Evolutionary conservation across 2,329 filamentous ascomycete species (phyloP), one percentile per base, ranked within the genome.

Genomic region (Uncinocarpus reesii): DNA sequence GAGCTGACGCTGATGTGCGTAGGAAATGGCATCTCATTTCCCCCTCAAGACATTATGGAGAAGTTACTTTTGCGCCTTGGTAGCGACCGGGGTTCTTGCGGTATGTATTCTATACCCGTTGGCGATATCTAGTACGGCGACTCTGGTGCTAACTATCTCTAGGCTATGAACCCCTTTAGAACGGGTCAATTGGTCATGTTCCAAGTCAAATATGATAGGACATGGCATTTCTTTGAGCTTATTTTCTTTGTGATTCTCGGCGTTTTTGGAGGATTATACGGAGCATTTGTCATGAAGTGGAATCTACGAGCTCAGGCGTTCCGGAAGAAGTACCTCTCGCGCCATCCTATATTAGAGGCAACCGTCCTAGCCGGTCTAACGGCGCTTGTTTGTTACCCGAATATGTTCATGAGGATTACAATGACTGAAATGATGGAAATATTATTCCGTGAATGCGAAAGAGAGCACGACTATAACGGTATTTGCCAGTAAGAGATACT

Each of bases 371-470:
- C 92, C 1, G 78, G 81, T 0, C 76, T 80, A 6, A 98, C 92
- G 3, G 92, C 89, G 7, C 74, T 96, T 20, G 75, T 98, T n/a
- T 95, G 90, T 66, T 98, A 94, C 60, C 92, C 90, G 0, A 98
- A 98, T 58, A 88, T 85, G 64, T 96, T 98, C 56, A 64, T 98
- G 49, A 77, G 86, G 48, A 95, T 96, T 58, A 93, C 98, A 67
- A 96, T 98, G 92, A 95, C 92, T 0, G 90, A 96, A 70, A 95
- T 88, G 71, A 96, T 98, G 92, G 89, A 96, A 64, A 94, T 95
- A 54, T 71, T 98, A 8, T 98, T 98, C 65, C 76, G 85, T 11
- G 92, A 98, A 62, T 98, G 92, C 58, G 86, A 94, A 61, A 87
- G 84, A 4, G 82, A 76, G 16, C 84, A 94, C 62, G 86, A 90